Percentiles rank a stretch among this genome's conserved stretches.
phyloP scores from a whole-genome alignment of 228 moss, liverwort and hornwort species.

The Sphagnum magellanicum region DNA sequence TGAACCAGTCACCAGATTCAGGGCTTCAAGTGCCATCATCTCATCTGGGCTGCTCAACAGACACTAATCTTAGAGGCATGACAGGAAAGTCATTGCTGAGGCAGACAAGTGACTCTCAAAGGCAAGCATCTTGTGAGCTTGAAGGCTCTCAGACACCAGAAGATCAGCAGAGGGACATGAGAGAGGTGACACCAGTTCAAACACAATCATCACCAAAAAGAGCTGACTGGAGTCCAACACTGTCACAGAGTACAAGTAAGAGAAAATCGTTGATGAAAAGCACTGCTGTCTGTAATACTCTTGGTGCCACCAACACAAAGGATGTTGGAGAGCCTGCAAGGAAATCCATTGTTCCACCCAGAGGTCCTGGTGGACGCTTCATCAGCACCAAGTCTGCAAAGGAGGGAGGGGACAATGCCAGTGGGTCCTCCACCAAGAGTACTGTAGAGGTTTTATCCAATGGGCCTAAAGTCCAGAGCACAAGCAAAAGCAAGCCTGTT shows the following conservation, averaged over 20 bases:
- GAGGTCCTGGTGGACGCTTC: slow-evolving; percentile 5
- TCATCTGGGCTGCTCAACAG: neutral
- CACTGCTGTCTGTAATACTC: neutral
- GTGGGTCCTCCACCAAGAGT: neutral
- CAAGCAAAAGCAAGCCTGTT: neutral
- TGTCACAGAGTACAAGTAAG: neutral
- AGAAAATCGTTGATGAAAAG: slow-evolving; percentile 2
- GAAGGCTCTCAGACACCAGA: too few relatives aligned
- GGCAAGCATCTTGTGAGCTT: too few relatives aligned
- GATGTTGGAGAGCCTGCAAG: slow-evolving; percentile 2
- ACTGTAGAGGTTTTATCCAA: neutral
- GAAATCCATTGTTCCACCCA: neutral
- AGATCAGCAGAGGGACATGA: too few relatives aligned
- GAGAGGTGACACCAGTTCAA: too few relatives aligned
- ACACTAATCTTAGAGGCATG: neutral
- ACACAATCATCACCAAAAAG: neutral
- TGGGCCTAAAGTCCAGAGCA: neutral
- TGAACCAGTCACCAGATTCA: neutral
- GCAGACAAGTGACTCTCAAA: neutral
- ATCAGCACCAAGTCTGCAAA: slow-evolving; percentile 1
- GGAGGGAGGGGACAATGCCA: neutral
- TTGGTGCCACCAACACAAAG: neutral
- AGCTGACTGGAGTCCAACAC: neutral
- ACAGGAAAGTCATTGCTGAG: neutral
- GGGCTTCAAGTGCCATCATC: neutral